Conservation (phyloP, 1,284 basidiomycete species). For the Rhodotorula sp. region DNA sequence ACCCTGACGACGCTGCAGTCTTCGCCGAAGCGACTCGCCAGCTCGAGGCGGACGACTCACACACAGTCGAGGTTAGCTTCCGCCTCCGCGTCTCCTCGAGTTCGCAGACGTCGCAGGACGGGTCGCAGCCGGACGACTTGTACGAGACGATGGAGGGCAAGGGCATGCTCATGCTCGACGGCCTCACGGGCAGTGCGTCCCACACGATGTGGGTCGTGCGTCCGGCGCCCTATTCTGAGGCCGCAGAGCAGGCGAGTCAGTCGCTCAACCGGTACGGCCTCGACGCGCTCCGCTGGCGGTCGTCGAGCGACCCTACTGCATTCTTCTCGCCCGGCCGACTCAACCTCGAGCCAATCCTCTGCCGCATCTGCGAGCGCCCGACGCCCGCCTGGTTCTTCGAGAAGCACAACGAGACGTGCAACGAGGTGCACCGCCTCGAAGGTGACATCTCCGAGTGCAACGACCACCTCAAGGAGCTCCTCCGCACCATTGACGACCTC, state of each 20-base stretch:
- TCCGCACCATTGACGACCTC: slow-evolving; percentile 76
- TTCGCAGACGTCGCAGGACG: slow-evolving; percentile 38
- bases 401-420: slow-evolving; percentile 99
- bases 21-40: slow-evolving; percentile 85
- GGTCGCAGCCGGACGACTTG: slow-evolving; percentile 47
- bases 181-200: slow-evolving; percentile 77
- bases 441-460: slow-evolving; percentile 93
- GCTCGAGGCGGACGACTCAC: slow-evolving; percentile 85
- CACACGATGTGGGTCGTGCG: slow-evolving; percentile 99
- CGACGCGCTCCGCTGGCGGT: slow-evolving; percentile 40
- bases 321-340: slow-evolving; percentile 67
- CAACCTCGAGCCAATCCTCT: slow-evolving; percentile 83
- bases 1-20: slow-evolving; percentile 77
- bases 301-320: slow-evolving; percentile 48
- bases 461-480: slow-evolving; percentile 84
- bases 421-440: slow-evolving; percentile 92
- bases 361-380: slow-evolving; percentile 96
- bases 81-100: slow-evolving; percentile 69
- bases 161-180: slow-evolving; percentile 91
- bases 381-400: slow-evolving; percentile 99
- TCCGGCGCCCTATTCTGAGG: slow-evolving; percentile 55
- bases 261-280: slow-evolving; percentile 60
- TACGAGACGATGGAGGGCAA: slow-evolving; percentile 79
- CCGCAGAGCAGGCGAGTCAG: slow-evolving; percentile 39
- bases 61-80: slow-evolving; percentile 91